phyloP scores from a whole-genome alignment of 768 basidiomycete genomes.

The Mycena galericulata region DNA sequence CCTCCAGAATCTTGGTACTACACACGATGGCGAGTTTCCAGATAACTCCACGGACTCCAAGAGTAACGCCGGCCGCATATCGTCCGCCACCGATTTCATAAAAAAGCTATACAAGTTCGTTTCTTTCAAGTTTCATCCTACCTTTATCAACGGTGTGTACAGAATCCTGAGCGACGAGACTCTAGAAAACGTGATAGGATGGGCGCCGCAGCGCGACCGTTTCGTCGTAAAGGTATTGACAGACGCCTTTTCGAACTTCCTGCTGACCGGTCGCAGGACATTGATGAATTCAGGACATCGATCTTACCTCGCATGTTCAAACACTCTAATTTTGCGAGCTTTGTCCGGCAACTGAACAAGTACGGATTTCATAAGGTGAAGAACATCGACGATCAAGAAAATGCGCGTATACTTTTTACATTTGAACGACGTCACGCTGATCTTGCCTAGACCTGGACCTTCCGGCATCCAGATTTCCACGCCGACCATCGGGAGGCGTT shows the following conservation, averaged over 20 bases:
- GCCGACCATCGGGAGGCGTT: conserved; percentile 63
- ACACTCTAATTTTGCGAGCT: conserved; percentile 92
- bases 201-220: conserved; percentile 86
- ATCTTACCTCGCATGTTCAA: conserved; percentile 94
- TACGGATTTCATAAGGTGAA: conserved; percentile 98
- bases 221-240: conserved; percentile 83
- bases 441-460: conserved; percentile 60
- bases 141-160: neutral
- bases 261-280: conserved; percentile 58
- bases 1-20: no score
- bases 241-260: neutral
- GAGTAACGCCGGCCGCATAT: no score
- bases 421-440: no score
- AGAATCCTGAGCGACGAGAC: conserved; percentile 90
- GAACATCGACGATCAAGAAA: conserved; percentile 60
- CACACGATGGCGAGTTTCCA: no score
- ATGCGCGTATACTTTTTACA: no score
- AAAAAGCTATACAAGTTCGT: conserved; percentile 92
- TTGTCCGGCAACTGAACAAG: conserved; percentile 94
- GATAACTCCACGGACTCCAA: no score
- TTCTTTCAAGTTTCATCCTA: neutral
- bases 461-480: conserved; percentile 69
- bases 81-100: conserved; percentile 85
- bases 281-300: conserved; percentile 95
- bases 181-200: conserved; percentile 79